phyloP scores from a whole-genome alignment of 768 basidiomycete genomes.

The Boletus vermiculosoides region DNA sequence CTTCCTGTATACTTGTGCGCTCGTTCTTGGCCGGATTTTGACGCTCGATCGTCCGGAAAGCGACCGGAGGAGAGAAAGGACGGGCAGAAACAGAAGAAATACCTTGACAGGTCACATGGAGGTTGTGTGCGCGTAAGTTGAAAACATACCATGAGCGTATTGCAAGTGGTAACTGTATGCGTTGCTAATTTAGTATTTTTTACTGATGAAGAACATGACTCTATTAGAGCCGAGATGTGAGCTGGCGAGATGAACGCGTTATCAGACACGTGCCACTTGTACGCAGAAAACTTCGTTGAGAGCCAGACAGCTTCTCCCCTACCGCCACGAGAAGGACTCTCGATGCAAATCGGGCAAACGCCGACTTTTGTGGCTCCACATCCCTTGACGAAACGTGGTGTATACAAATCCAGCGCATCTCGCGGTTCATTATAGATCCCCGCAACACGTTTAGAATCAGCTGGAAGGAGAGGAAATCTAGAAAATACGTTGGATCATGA shows the following conservation, averaged over 20 bases:
- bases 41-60: constrained; percentile 52
- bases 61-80: constrained; percentile 76
- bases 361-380: constrained; percentile 67
- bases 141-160: constrained; percentile 63
- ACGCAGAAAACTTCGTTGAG: constrained; percentile 77
- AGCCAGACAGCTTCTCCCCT: constrained; percentile 66
- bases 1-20: constrained; percentile 57
- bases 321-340: constrained; percentile 58
- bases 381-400: constrained; percentile 74
- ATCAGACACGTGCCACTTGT: constrained; percentile 61
- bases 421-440: constrained; percentile 63
- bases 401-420: constrained; percentile 65
- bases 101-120: constrained; percentile 40
- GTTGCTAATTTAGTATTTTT: constrained; percentile 5
- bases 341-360: constrained; percentile 75
- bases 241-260: background rate
- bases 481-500: background rate
- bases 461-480: constrained; percentile 20
- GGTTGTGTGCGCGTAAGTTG: background rate
- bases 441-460: constrained; percentile 25
- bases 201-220: constrained; percentile 7
- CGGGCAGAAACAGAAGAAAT: constrained; percentile 65
- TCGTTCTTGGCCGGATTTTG: constrained; percentile 56
- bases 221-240: constrained; percentile 15
- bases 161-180: constrained; percentile 74